Base-by-base conservation (phyloP, 495 filamentous ascomycete species). In the Xanthoparmelia taractica region DNA sequence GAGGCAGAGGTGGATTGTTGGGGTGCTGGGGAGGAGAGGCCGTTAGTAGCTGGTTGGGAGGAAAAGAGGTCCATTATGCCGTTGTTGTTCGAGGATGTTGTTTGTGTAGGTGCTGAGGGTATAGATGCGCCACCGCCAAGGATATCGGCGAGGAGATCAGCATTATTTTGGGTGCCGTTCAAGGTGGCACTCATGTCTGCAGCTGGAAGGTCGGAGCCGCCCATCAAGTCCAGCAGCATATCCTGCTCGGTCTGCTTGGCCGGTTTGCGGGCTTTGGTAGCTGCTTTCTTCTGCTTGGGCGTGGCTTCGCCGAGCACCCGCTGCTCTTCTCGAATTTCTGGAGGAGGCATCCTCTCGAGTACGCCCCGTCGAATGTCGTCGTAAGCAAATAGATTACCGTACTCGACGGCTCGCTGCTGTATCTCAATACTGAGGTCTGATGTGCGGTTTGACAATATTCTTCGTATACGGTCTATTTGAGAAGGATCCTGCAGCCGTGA, bases 341-440 rank as follows among this genome's bases (percentile, higher is more conserved):
- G 94, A 4, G 93, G 84, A 17, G 94, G 94, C 94, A 98, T 98
- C 71, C 92, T 90, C 76, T 98, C 94, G 2, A 98, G 78, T 15
- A 98, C 94, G 57, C 94, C 94, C 50, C 83, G 82, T 34, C 93
- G 86, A 61, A 98, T 88, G 57, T 92, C 82, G 63, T 98, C 91
- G 65, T 89, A 91, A 1, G 83, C 84, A 68, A 98, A 97, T 18
- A 98, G 80, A 70, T 98, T 97, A 55, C 85, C 86, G 66, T 96
- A 98, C 73, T 98, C 94, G 20, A 96, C 92, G 15, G 92, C 87
- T 69, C 94, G 84, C 74, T 98, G 95, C 72, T 98, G 94, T 12
- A 97, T 88, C 72, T 98, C 94, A 50, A 97, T 85, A 71, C 96
- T 93, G 45, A 98, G 77, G 68, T 91, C 90, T 13, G 88, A 83